Evolutionary conservation across 2,329 filamentous ascomycete genomes (phyloP), one percentile per base, ranked within the genome.

Genomic region (Xenoacremonium recifei): DNA sequence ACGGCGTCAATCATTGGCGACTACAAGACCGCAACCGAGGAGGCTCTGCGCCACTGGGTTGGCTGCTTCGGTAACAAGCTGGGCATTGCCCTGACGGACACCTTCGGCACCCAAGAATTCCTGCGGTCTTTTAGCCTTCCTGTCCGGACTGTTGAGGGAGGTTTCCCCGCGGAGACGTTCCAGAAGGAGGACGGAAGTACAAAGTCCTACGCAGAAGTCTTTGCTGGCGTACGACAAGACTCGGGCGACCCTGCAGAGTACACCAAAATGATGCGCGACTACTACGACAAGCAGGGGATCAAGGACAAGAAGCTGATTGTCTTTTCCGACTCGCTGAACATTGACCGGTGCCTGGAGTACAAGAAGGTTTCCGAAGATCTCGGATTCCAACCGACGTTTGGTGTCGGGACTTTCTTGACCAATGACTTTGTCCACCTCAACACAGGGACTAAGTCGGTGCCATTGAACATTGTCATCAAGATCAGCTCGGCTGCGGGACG

Each of bases 401-500:
- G 93, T 47, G 87, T 99, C 1, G 93, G 93, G 4, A 99, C 93
- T 0, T 97, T 89, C 67, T 77, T 99, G 57, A 99, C 93, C 4
- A 96, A 99, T 60, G 93, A 99, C 65, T 99, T 93, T 63, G 71
- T 70, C n/a, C 80, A 86, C 51, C 70, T 78, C 47, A 81, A 75
- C 25, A 87, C 84, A 1, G 84, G 84, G 29, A 82, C 82, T 54
- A 97, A 96, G 68, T 96, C 91, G 1, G 81, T 84, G 13, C 93
- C 93, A 0, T 71, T 99, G 40, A 99, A 99, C 59, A 99, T 99
- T 57, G 93, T 99, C 54, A 96, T 99, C 70, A 99, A 99, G 70
- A 77, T 99, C 47, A 89, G 88, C 48, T 90, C 88, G 9, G 93
- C 90, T 0, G 80, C 75, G 12, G 91, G 91, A 5, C 80, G 84